Percentiles rank a stretch among this genome's conserved stretches.
Conservation (phyloP, 2,329 filamentous ascomycete species). For the Exophiala phaeomuriformis region DNA sequence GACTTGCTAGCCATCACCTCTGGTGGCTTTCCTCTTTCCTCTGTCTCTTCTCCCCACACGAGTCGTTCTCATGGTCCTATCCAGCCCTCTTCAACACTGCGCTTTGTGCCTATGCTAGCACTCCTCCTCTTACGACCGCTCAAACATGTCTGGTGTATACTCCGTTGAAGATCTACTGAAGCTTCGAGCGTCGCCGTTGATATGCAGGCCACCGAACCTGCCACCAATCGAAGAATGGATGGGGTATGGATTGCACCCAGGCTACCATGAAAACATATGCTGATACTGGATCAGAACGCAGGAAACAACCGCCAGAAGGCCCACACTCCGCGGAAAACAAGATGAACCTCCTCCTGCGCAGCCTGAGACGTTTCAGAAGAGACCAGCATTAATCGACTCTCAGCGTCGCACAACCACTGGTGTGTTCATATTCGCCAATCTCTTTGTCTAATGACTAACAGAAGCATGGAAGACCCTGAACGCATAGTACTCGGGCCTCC, state of each 20-base stretch:
- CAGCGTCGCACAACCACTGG: constrained; percentile 45
- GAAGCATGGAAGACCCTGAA: constrained; percentile 47
- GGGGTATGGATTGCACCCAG: constrained; percentile 53
- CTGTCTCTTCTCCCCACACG: not conserved
- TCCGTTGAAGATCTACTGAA: constrained; percentile 66
- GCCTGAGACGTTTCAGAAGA: constrained; percentile 25
- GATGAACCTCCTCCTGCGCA: constrained; percentile 17
- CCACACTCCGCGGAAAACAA: constrained; percentile 15
- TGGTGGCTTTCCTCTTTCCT: not conserved
- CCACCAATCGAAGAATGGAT: constrained; percentile 92
- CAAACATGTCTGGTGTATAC: constrained; percentile 52
- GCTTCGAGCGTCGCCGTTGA: constrained; percentile 74
- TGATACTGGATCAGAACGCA: constrained; percentile 34
- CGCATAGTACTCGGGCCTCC: constrained; percentile 82
- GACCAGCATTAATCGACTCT: constrained; percentile 38
- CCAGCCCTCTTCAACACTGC: constrained; percentile 1
- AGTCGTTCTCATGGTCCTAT: not conserved
- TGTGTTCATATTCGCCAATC: constrained; percentile 22
- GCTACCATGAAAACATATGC: constrained; percentile 10
- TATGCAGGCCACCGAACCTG: constrained; percentile 67
- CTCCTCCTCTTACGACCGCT: not conserved
- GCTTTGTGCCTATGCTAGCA: constrained; percentile 13
- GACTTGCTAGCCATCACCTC: not conserved
- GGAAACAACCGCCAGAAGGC: constrained; percentile 33
- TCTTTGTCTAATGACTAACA: constrained; percentile 20